Percentiles rank a stretch among this genome's conserved stretches.
phyloP scores from a whole-genome alignment of 192 early-diverging fungal species.

The Backusella westeae region DNA sequence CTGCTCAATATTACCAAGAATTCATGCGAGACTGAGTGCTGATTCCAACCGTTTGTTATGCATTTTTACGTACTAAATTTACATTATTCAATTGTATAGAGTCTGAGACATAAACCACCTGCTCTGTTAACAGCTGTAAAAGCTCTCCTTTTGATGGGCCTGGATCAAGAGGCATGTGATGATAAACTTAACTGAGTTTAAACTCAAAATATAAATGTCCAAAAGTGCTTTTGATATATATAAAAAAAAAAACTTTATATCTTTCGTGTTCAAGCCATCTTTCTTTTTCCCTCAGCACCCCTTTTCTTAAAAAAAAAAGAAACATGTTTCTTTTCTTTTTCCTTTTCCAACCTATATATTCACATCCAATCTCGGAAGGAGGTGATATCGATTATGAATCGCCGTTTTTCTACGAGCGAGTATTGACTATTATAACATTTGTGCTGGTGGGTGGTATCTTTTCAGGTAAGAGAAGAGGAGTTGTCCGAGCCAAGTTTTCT shows the following conservation, averaged over 20 bases:
- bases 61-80: neutral
- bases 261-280: neutral
- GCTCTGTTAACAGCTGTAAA: neutral
- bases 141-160: neutral
- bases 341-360: neutral
- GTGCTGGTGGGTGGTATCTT: conserved; percentile 78
- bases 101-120: neutral
- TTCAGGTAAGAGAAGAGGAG: conserved; percentile 49
- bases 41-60: too few species aligned
- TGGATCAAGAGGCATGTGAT: neutral
- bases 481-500: neutral
- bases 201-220: neutral
- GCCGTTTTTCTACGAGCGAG: neutral
- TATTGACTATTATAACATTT: conserved; percentile 35
- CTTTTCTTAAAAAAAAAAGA: neutral
- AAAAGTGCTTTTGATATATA: neutral
- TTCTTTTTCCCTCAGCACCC: neutral
- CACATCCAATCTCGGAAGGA: neutral
- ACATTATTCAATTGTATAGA: neutral
- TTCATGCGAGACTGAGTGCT: too few species aligned
- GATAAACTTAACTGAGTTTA: neutral
- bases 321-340: neutral
- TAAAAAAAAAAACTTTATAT: neutral
- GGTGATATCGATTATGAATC: conserved; percentile 17
- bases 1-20: too few species aligned